Base-by-base conservation (phyloP, 306 rosid genomes). In the Fagus crenata region DNA sequence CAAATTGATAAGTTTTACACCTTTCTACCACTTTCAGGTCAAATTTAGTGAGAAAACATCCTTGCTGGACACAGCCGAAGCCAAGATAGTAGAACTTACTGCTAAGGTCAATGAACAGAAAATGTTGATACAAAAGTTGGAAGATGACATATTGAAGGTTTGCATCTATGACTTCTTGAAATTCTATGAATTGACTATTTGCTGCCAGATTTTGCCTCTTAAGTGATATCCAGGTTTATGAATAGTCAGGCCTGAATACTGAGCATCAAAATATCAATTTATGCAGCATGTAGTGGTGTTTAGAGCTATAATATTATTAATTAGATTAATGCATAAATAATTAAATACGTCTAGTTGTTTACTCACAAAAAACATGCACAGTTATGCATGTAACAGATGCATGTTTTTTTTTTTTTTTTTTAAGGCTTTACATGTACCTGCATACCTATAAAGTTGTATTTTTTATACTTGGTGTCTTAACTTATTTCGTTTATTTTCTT, bases 141-240 rank as follows among this genome's bases (percentile, higher is more conserved):
- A 95, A 83, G 99, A 95, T 86, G 99, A 95, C 84, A 95, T 95
- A 84, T 80, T 81, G 75, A 95, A 92, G 99, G 99, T 95, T 63
- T 72, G 83, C 55, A 74, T 74, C 71, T 71, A 67, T 69, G 67
- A 49, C 84, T 73, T 32, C 32, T 65, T 46, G 12, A 73, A 49
- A 69, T 53, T 51, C 32, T n/a, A 49, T 60, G 40, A 53, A 15
- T 46, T 74, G 64, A 31, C 35, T 49, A 32, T 55, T 65, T 68
- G 33, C 53, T 42, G 7, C 76, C n/a, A 14, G 49, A 51, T 84
- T 69, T 22, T 42, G 49, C 61, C 67, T 22, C 76, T 75, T 78
- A 37, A 63, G 42, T 76, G 56, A 77, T 64, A 35, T 63, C 69
- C 42, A 14, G 42, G 6, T n/a, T 63, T 58, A 15, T 6, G 14